phyloP scores from a whole-genome alignment of 2,329 filamentous ascomycete species.

The Ophiostoma triangulosporum region DNA sequence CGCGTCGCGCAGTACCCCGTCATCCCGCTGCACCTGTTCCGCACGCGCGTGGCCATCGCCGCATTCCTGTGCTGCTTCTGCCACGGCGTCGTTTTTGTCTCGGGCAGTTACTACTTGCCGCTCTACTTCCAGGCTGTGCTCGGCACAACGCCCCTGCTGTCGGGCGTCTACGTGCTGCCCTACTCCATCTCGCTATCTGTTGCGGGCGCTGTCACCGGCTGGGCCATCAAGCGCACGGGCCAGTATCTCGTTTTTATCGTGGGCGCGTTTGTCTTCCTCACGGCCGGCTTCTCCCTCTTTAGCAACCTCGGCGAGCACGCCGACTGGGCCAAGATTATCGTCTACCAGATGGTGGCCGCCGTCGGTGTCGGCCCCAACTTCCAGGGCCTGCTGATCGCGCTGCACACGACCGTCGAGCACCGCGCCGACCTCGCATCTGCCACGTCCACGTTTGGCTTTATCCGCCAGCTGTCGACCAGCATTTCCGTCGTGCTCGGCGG shows the following conservation, averaged over 20 bases:
- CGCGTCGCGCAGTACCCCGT: constrained; percentile 63
- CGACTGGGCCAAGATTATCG: constrained; percentile 32
- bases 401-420: constrained; percentile 48
- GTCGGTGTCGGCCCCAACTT: constrained; percentile 49
- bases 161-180: constrained; percentile 62
- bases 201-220: constrained; percentile 28
- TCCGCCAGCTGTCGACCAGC: constrained; percentile 42
- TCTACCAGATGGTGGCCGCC: constrained; percentile 47
- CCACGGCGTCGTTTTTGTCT: constrained; percentile 67
- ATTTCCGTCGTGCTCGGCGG: constrained; percentile 45
- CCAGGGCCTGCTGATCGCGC: constrained; percentile 46
- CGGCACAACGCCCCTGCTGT: constrained; percentile 52
- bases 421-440: constrained; percentile 45
- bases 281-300: constrained; percentile 44
- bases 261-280: constrained; percentile 38
- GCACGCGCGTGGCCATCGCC: constrained; percentile 49
- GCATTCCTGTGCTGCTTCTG: constrained; percentile 53
- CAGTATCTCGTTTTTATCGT: constrained; percentile 44
- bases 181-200: constrained; percentile 44
- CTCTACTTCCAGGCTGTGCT: constrained; percentile 74
- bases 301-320: constrained; percentile 39
- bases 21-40: constrained; percentile 62
- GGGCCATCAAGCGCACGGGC: constrained; percentile 38
- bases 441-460: constrained; percentile 47
- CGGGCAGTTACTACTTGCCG: constrained; percentile 65